Conservation (phyloP, 257 asterid species). For the Echites panduratus region DNA sequence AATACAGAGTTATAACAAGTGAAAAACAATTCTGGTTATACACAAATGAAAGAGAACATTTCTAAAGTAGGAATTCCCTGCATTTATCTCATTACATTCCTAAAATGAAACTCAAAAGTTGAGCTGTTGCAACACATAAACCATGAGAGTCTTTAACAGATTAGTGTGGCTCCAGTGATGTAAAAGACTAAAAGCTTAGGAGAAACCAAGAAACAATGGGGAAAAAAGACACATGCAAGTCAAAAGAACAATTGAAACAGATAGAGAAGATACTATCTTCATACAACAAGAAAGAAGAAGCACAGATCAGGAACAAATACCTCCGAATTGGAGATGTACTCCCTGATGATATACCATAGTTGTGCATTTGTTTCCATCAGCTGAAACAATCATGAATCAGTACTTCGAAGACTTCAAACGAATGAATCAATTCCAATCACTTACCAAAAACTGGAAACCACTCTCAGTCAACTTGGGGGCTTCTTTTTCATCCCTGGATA, state of each 20-base stretch:
- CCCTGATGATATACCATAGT: conserved; percentile 98
- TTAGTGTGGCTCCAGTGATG: background rate
- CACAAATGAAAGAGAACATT: background rate
- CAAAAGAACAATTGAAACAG: background rate
- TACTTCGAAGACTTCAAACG: conserved; percentile 21
- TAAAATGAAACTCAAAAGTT: background rate
- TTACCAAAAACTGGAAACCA: conserved; percentile 96
- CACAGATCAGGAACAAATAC: conserved; percentile 31
- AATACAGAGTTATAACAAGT: background rate
- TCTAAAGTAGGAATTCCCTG: background rate
- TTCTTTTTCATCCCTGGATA: conserved; percentile 80
- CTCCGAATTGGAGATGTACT: conserved; percentile 89
- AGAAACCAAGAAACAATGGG: too few species aligned
- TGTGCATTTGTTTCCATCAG: conserved; percentile 98
- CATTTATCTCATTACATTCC: background rate
- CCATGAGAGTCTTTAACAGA: background rate
- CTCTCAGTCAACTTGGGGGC: conserved; percentile 83
- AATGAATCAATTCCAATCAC: conserved; percentile 26
- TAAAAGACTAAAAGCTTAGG: background rate
- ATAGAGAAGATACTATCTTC: background rate
- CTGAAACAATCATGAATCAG: conserved; percentile 49
- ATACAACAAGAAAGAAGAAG: background rate
- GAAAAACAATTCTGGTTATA: background rate
- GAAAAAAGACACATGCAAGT: background rate
- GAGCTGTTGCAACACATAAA: background rate